Conservation (phyloP, 2,329 filamentous ascomycete species). For the Colletotrichum sp. region DNA sequence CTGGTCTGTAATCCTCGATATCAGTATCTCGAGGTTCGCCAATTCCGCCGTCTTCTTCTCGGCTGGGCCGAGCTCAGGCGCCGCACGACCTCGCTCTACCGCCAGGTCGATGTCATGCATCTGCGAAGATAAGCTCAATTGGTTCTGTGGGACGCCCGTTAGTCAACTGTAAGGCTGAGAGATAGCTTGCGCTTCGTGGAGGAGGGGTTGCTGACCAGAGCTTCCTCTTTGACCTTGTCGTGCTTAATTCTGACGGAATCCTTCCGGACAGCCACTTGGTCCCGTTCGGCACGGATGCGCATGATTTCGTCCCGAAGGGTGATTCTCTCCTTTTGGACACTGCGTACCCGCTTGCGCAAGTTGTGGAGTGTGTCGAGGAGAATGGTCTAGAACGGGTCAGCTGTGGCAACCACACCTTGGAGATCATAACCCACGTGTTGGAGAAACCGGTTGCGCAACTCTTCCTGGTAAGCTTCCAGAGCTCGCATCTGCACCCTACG, state of each 20-base stretch:
- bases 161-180: neutral
- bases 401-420: slow-evolving; percentile 12
- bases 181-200: neutral
- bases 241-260: slow-evolving; percentile 67
- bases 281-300: slow-evolving; percentile 61
- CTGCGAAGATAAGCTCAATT: slow-evolving; percentile 59
- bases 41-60: slow-evolving; percentile 56
- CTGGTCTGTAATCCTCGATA: slow-evolving; percentile 60
- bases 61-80: slow-evolving; percentile 48
- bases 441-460: slow-evolving; percentile 59
- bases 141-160: slow-evolving; percentile 36
- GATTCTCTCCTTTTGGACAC: slow-evolving; percentile 63
- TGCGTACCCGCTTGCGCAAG: slow-evolving; percentile 61
- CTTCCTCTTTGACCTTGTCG: slow-evolving; percentile 57
- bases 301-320: slow-evolving; percentile 65
- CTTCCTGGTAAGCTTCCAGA: slow-evolving; percentile 63
- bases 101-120: slow-evolving; percentile 69
- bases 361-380: slow-evolving; percentile 64
- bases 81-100: slow-evolving; percentile 54
- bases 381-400: slow-evolving; percentile 49
- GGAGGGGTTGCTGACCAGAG: slow-evolving; percentile 47
- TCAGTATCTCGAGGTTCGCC: slow-evolving; percentile 61
- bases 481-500: slow-evolving; percentile 60
- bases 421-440: slow-evolving; percentile 57
- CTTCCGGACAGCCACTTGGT: slow-evolving; percentile 67